Percentiles rank a stretch among this genome's conserved stretches.
These are phyloP conservation scores for Linum trigynum DNA, from an alignment of 345 rosid genomes.

Conservation along the genomic window DNA sequence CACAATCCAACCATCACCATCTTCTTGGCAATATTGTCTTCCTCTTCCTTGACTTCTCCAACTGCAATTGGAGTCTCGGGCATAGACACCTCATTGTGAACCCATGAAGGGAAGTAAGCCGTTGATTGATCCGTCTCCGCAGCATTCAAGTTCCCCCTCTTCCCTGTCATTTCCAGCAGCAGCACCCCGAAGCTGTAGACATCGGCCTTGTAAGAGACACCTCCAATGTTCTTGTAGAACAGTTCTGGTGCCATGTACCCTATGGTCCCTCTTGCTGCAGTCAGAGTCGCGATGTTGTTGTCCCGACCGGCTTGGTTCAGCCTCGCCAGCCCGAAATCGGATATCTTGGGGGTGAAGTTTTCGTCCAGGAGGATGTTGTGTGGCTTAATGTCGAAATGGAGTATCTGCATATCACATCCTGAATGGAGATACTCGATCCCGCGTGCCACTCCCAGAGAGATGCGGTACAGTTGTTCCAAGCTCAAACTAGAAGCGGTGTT, in stretches of 20 bases:
- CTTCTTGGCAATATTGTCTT: not conserved
- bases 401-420: slow-evolving; percentile 1
- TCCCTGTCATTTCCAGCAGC: slow-evolving; percentile 1
- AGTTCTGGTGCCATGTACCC: slow-evolving; percentile 4
- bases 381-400: slow-evolving; percentile 4
- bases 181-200: slow-evolving; percentile 4
- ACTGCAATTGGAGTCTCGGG: not conserved
- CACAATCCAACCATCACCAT: slow-evolving; percentile 2
- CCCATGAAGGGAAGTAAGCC: slow-evolving; percentile 1
- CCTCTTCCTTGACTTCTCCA: not conserved
- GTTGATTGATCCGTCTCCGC: not conserved
- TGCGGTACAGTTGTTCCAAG: not conserved
- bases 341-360: not conserved
- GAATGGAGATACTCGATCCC: not conserved
- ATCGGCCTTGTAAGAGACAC: slow-evolving; percentile 4
- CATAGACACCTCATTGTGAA: not conserved
- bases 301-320: not conserved
- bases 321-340: slow-evolving; percentile 1
- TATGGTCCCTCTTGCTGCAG: slow-evolving; percentile 1
- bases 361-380: slow-evolving; percentile 5
- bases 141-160: not conserved
- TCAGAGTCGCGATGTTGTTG: not conserved
- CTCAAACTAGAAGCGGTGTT: too few relatives aligned
- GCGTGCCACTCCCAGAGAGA: slow-evolving; percentile 2
- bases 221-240: slow-evolving; percentile 2